Base-by-base conservation (phyloP, 2,329 filamentous ascomycete species). In the Aspergillus japonicus region DNA sequence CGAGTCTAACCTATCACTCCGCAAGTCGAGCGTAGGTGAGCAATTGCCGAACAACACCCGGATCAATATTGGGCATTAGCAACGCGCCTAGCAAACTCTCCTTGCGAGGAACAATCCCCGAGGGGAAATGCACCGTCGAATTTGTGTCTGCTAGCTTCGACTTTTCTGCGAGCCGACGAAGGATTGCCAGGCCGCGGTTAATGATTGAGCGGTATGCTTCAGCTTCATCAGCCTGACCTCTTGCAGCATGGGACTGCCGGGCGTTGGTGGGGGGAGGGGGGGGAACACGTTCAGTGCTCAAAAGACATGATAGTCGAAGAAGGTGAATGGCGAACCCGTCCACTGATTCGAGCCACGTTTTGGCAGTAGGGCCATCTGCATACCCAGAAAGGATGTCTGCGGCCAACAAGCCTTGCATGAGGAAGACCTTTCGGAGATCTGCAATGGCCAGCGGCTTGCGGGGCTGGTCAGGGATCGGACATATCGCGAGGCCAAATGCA, bases 401-500 rank as follows among this genome's bases (percentile, higher is more conserved):
- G 1, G 92, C 90, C 5, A 98, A 82, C 68, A 98, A 85, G 1
- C 92, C 93, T 77, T 99, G 95, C 84, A 96, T 95, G 11, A 99
- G 79, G 69, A 92, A 89, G 0, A 95, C 89, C 75, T 96, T 96
- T 58, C 95, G 87, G 4, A 86, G 87, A 72, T 97, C 92, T 5
- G 95, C 85, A 5, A 92, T 83, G 0, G 87, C 84, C 0, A 89
- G 77, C 26, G 88, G 74, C 60, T 84, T 83, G 2, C 84, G 81
- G 16, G 85, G 83, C 42, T 83, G 82, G 47, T 94, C 91, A 0
- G 95, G 95, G 35, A 98, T 82, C 0, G 93, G 87, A 6, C 91
- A 90, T 58, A 98, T 89, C 1, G 93, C 89, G 19, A 99, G 82
- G 3, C 87, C 92, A 75, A 99, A 98, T 0, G 92, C 86, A 59